These are phyloP conservation scores for Lipomyces orientalis DNA, from an alignment of 805 yeast species.

Conservation along the genomic window DNA sequence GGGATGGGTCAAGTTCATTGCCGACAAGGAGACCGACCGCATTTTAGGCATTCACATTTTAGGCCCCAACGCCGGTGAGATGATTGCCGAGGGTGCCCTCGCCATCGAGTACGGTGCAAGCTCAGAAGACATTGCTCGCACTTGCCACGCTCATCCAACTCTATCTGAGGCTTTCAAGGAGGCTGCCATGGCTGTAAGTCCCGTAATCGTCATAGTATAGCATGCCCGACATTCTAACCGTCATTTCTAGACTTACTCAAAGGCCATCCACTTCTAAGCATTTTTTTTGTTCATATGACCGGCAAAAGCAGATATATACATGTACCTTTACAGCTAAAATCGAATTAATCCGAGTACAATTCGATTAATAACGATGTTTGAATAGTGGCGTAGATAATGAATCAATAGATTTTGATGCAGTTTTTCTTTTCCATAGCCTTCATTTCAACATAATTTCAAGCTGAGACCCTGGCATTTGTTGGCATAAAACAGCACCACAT, in stretches of 20 bases:
- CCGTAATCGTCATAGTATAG: neutral
- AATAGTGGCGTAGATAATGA: constrained; percentile 1
- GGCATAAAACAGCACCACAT: neutral
- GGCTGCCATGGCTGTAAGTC: constrained; percentile 78
- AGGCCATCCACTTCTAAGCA: constrained; percentile 77
- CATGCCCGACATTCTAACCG: neutral
- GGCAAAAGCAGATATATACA: neutral
- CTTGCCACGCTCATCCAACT: constrained; percentile 99
- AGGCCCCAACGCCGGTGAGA: constrained; percentile 99
- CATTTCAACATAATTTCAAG: neutral
- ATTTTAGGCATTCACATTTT: constrained; percentile 95
- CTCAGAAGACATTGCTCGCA: constrained; percentile 96
- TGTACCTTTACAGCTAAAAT: neutral
- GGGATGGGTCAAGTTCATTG: constrained; percentile 93
- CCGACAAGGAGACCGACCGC: constrained; percentile 97
- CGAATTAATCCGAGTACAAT: neutral
- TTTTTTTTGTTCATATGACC: neutral
- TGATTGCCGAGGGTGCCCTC: constrained; percentile 98
- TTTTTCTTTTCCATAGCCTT: neutral
- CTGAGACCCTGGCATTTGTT: neutral
- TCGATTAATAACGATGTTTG: neutral
- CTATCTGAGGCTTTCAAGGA: constrained; percentile 97
- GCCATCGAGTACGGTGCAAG: constrained; percentile 99
- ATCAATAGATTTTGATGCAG: neutral
- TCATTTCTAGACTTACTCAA: constrained; percentile 60